Base-by-base conservation (phyloP, 257 asterid genomes). In the Parsonsia alboflavescens region DNA sequence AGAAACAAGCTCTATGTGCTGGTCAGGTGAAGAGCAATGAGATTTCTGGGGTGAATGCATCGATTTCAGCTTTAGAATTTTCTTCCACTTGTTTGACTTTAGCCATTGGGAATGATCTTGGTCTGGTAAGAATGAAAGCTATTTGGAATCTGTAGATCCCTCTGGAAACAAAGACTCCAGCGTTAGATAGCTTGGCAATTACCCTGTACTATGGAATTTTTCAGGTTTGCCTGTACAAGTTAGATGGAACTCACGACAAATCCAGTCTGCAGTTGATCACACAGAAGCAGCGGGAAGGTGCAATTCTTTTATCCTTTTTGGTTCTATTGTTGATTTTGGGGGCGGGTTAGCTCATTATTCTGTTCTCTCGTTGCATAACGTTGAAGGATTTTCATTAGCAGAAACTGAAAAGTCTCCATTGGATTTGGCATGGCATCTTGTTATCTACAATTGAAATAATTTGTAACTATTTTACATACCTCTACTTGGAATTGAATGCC, bases 51-150 rank as follows among this genome's bases (percentile, higher is more conserved):
- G 81, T 87, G 70, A 82, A 73, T 80, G 81, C 91, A 59, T 78
- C 96, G 65, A 76, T 89, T 73, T 85, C 98, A 58, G 88, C 99
- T 42, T 67, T 95, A 82, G 96, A 88, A 71, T 87, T 90, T 72
- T 90, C 84, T 80, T 79, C 86, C 75, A 75, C 81, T 59, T 81
- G 80, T 86, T 86, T 83, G 77, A 82, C 85, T 79, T 80, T 95
- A 83, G 96, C 98, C 75, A 64, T 88, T 83, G 99, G 99, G 77
- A 91, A 92, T 63, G 92, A 89, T 81, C 74, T 69, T 84, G 99
- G 99, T 80, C 81, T 75, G 87, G 99, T 95, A 90, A 85, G 90
- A 79, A 70, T 72, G 19, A 7, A 46, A 59, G 33, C 73, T 45
- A 42, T 72, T 76, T 24, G 41, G 11, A 44, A 50, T 30, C 22